Conservation (phyloP, 2,329 filamentous ascomycete species). For the Microcera coccophila region DNA sequence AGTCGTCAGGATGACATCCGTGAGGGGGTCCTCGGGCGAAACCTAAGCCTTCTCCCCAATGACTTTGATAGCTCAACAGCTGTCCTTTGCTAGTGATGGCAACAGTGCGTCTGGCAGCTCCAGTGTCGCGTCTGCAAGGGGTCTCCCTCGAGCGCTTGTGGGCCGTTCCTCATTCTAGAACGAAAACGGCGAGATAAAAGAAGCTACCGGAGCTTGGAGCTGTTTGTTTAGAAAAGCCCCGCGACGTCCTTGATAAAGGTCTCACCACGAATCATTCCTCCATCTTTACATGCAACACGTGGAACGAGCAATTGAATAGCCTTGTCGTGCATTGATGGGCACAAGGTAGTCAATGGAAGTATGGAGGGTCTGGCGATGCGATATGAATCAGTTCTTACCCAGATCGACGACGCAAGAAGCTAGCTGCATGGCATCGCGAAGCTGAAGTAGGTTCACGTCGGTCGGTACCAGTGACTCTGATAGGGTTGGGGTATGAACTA, state of each 20-base stretch:
- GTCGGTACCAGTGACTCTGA: not conserved
- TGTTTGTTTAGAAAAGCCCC: not conserved
- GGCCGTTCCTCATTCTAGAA: not conserved
- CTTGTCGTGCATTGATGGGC: not conserved
- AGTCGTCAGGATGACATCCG: not conserved
- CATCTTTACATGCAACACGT: constrained; percentile 9
- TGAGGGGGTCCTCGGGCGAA: not conserved
- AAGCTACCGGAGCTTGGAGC: not conserved
- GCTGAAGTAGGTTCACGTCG: not conserved
- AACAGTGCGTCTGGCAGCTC: not conserved
- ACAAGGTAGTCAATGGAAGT: constrained; percentile 10
- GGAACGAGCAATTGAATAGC: constrained; percentile 6
- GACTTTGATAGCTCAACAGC: not conserved
- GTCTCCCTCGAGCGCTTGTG: not conserved
- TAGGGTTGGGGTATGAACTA: constrained; percentile 8
- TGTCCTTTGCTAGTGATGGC: not conserved
- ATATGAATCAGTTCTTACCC: not conserved
- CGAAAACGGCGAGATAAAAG: not conserved
- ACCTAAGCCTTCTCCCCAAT: not conserved
- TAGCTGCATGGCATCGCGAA: constrained; percentile 12
- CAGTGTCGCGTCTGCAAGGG: not conserved
- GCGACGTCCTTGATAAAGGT: constrained; percentile 11
- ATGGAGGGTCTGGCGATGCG: constrained; percentile 12
- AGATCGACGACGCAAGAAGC: not conserved
- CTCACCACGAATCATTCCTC: constrained; percentile 15